Conservation (phyloP, 371 early-diverging fungal species). For the Mortierella sp. region DNA sequence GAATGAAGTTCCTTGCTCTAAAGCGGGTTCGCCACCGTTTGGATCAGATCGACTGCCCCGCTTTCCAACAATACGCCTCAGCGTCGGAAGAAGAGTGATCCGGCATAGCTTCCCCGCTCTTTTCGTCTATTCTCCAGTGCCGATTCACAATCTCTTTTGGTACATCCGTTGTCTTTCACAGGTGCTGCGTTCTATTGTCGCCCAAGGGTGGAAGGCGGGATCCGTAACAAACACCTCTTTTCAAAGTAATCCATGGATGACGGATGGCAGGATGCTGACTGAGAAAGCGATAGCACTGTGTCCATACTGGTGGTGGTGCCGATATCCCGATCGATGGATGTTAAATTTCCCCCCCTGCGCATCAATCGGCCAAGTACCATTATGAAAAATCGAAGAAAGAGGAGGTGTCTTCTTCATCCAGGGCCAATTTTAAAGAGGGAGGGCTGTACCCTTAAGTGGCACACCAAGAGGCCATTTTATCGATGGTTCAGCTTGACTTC, state of each 20-base stretch:
- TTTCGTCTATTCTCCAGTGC: too few relatives aligned
- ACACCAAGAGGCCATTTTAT: too few relatives aligned
- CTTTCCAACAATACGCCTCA: background rate
- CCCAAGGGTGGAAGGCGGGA: background rate
- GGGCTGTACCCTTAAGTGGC: too few relatives aligned
- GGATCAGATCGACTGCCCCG: background rate
- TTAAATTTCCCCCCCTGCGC: conserved; percentile 19
- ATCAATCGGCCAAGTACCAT: conserved; percentile 24
- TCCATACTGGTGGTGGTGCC: background rate
- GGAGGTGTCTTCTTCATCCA: conserved; percentile 11
- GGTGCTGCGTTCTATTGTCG: background rate
- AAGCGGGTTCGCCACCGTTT: background rate
- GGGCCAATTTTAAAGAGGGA: too few relatives aligned
- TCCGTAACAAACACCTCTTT: background rate
- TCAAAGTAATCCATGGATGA: background rate
- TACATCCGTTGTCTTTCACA: too few relatives aligned
- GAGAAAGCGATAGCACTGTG: background rate
- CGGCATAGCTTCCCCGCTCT: conserved; percentile 36
- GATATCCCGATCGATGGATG: conserved; percentile 42
- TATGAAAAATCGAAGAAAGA: conserved; percentile 43
- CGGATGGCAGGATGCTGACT: background rate
- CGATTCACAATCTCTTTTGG: too few relatives aligned
- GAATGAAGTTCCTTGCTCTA: too few relatives aligned
- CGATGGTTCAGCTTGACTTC: too few relatives aligned
- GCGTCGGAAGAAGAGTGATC: conserved; percentile 4